Evolutionary conservation across 345 rosid species (phyloP).

Genomic region (Nephelium lappaceum): DNA sequence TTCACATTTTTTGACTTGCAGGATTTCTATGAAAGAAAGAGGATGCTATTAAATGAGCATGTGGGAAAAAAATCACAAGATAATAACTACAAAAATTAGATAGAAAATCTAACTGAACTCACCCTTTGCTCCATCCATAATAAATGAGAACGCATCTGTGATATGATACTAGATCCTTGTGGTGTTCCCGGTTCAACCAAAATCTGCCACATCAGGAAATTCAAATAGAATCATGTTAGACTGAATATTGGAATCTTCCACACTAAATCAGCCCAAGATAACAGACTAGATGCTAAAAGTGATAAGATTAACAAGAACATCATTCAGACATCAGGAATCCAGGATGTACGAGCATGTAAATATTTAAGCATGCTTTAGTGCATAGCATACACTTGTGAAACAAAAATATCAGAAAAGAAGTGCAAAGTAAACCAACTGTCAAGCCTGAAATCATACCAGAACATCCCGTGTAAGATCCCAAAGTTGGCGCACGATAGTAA

Average conservation of each 20-base stretch:
- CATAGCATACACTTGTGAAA: neutral
- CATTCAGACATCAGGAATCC: neutral
- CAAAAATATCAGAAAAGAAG: neutral
- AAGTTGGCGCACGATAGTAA: slow-evolving; percentile 86
- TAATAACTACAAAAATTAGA: neutral
- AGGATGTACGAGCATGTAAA: neutral
- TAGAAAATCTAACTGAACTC: slow-evolving; percentile 16
- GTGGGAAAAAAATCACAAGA: neutral
- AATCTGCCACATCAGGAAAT: slow-evolving; percentile 50
- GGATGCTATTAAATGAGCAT: slow-evolving; percentile 23
- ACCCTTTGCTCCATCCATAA: slow-evolving; percentile 98
- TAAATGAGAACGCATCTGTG: slow-evolving; percentile 95
- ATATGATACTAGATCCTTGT: slow-evolving; percentile 82
- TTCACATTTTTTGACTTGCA: slow-evolving; percentile 49
- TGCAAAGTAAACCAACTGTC: neutral
- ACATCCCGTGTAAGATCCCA: slow-evolving; percentile 96
- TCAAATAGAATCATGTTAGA: neutral
- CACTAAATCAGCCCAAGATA: neutral
- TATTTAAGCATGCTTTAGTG: neutral
- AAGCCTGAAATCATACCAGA: slow-evolving; percentile 54
- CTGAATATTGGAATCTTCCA: neutral
- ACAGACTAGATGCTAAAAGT: neutral
- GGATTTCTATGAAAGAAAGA: slow-evolving; percentile 52
- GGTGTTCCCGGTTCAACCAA: slow-evolving; percentile 96
- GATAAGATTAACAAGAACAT: neutral